Evolutionary conservation across 2,329 filamentous ascomycete genomes (phyloP), one percentile per base, ranked within the genome.

Genomic region (Sphaerostilbella broomeana): DNA sequence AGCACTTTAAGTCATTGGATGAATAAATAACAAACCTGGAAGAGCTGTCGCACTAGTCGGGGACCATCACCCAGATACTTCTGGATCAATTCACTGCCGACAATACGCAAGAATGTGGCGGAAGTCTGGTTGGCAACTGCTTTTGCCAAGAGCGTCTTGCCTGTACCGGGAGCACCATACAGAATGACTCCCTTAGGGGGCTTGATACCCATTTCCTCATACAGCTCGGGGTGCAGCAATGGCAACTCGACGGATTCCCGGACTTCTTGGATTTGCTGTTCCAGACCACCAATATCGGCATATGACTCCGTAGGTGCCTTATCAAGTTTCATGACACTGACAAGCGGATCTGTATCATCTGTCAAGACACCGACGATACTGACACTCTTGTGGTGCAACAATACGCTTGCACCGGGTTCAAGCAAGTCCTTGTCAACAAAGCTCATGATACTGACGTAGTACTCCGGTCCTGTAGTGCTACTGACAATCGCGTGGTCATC

Each of bases 171-270:
- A 5, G 87, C 88, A 68, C 92, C 92, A 62, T 98, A 98, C 18
- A 98, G 81, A 57, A 98, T 98, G 54, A 98, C 92, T 75, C 92
- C 92, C 76, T 98, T 98, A 45, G 92, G 92, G 4, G 92, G 92
- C 67, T 98, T 98, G 75, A 98, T 97, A 58, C 92, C 92, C 92
- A 98, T 98, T 71, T 98, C 92, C 65, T 98, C 92, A 66, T 98
- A 98, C 37, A 98, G 70, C 66, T 98, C 92, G 0, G 92, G 92
- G 61, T 98, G 92, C 44, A 98, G 73, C 47, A 98, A 72, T 5
- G 92, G 92, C 55, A 98, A 67, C 68, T 98, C 92, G 42, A 98
- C 92, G 2, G 92, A 94, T 69, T 98, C 92, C 51, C 92, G 77
- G 31, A 98, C 92, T 68, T 98, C 92, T 60, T 98, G 92, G 45